Evolutionary conservation across 169 alveolate genomes (phyloP), one percentile per base, ranked within the genome.

Genomic region (Babesia ovis): DNA sequence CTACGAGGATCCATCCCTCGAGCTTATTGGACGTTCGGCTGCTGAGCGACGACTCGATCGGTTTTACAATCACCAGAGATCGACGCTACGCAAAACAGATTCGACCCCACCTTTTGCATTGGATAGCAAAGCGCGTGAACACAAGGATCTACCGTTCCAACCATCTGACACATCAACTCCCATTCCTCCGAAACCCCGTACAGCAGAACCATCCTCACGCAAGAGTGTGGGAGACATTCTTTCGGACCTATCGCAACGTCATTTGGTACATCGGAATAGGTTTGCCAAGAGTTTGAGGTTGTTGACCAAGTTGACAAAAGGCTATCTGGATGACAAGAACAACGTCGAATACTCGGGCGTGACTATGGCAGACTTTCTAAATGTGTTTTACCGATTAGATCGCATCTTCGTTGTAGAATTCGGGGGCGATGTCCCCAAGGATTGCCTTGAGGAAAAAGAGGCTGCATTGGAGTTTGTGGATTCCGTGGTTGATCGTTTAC

Each of bases 11-110:
- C 82, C 68, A 32, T 32, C 88, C 42, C 53, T 80, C 46, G 88
- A 87, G 67, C 80, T 87, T 50, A 62, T 87, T 54, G 93, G 93
- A 31, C 72, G 93, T 32, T 84, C 93, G 23, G 86, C 90, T 27
- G 88, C 87, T 45, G 93, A 88, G 57, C 77, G 93, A 22, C 59
- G 79, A 25, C 48, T 88, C 31, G 93, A 88, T 42, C 85, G 93
- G 12, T 69, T 88, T 37, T 88, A 88, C 57, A 88, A 84, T 29
- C 77, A 68, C 45, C 93, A 88, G 68, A 83, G 85, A 50, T 54
- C 84, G 16, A 27, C 29, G 23, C 16, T 80, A 32, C 61, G 39
- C 23, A 77, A 54, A 41, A 69, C 50, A 51, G 56, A 51, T 31
- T 20, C 9, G 1, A 32, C 58, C 14, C 32, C 58, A 14, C 66